Percentiles rank a stretch among this genome's conserved stretches.
These are phyloP conservation scores for Escallonia rubra DNA, from an alignment of 129 eudicot genomes.

Conservation along the genomic window DNA sequence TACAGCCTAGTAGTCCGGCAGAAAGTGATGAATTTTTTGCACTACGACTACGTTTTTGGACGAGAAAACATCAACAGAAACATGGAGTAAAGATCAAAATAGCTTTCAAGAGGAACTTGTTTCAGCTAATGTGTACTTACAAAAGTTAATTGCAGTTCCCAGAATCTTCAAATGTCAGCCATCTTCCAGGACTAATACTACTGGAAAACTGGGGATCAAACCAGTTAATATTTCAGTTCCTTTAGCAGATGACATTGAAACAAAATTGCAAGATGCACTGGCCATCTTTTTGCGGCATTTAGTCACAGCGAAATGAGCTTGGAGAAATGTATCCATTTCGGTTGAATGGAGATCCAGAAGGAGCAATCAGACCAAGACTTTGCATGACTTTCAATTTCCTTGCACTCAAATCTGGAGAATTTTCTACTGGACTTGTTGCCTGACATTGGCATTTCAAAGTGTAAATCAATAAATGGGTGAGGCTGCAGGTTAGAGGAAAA, in stretches of 20 bases:
- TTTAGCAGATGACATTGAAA: neutral
- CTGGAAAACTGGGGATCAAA: neutral
- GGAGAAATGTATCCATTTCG: neutral
- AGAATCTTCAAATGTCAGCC: neutral
- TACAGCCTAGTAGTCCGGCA: no score
- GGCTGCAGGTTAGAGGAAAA: no score
- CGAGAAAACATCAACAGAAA: no score
- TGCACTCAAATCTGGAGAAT: neutral
- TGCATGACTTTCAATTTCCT: slow-evolving; percentile 23
- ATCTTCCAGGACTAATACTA: neutral
- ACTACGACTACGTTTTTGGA: no score
- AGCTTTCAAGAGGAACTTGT: no score
- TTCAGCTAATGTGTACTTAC: no score
- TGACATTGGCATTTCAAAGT: neutral
- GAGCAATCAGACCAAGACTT: slow-evolving; percentile 19
- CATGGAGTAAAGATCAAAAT: no score
- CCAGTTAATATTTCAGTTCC: neutral
- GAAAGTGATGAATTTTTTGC: no score
- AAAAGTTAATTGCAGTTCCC: neutral
- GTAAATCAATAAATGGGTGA: neutral
- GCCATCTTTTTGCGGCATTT: neutral
- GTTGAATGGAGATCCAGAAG: slow-evolving; percentile 20
- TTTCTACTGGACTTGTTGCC: neutral
- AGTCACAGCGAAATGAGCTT: neutral
- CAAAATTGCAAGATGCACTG: neutral